Base-by-base conservation (phyloP, 768 basidiomycete species). In the Psilocybe tampanensis region DNA sequence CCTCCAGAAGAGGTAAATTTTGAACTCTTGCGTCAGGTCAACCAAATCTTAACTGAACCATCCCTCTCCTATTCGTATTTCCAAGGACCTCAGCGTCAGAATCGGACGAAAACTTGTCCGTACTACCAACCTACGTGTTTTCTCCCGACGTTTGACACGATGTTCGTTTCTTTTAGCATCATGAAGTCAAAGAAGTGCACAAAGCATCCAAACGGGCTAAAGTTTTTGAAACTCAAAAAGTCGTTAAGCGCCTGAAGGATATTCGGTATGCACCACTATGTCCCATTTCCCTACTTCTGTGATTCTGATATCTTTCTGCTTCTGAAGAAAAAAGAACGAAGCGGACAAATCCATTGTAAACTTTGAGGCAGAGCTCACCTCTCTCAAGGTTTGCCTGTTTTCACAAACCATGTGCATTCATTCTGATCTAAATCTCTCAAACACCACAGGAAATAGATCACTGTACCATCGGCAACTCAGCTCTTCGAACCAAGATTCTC, bases 181-280 rank as follows among this genome's bases (percentile, higher is more conserved):
- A 91, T 68, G 82, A 82, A 56, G 67, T 89, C 48, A 89, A 83
- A 67, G 88, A 89, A 61, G 81, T 90, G 8, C 80, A 81, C 60
- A 90, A 89, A 63, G 83, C 87, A 4, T 83, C 88, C 24, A 95
- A 93, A 75, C 92, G 89, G 65, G 88, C 89, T 9, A 92, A 86
- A 68, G 73, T 81, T 0, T 90, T 92, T 59, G 94, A 96, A 74
- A 84, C 83, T 0, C 90, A 88, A 70, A 90, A 88, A 68, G 71
- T 89, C n/a, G 81, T 94, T 56, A 95, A 94, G 77, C 86, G 84
- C 70, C 73, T 95, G 24, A 94, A 90, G 69, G 80, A 77, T 22
- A 69, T 87, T 24, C 75, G 89, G 90, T 90, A 60, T 15, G 36
- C 13, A 34, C 19, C 7, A 9, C 44, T 22, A 59, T 34, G n/a